Base-by-base conservation (phyloP, 352 stramenopile species). In the Globisporangium spiculum region DNA sequence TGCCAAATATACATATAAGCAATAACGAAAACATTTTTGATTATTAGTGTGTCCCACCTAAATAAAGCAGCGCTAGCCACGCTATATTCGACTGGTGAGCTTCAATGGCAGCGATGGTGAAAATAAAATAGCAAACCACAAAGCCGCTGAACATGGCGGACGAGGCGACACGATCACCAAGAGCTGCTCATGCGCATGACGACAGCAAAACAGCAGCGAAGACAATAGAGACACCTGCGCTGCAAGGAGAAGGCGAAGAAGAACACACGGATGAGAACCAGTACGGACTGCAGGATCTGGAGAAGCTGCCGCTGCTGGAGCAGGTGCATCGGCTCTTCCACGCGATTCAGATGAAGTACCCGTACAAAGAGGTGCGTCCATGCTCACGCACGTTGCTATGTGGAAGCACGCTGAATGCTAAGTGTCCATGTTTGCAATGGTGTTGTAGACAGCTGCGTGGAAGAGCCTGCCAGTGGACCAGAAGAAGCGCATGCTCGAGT, bases 281-380 rank as follows among this genome's bases (percentile, higher is more conserved):
- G 76, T 96, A 84, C 41, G 88, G 86, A 4, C 82, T 96, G 22
- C 68, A 79, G 30, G 84, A 84, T 54, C 76, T 96, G 50, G 79
- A 75, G 44, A 68, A 70, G 32, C 76, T 96, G 34, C 88, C 88
- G 48, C 78, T 96, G 57, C 70, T 94, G 64, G 88, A 96, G 71
- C 88, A 94, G 64, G 85, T 96, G 54, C 88, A 96, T 69, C 81
- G 88, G 0, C 73, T 96, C 8, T 91, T 93, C 65, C 86, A 96
- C 69, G 88, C 88, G 36, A 96, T 96, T 59, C 78, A 93, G 72
- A 71, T 79, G 57, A 75, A 86, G 56, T 96, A 96, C 61, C 86
- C 86, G 22, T 96, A 96, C 74, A 91, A 85, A 58, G 83, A 94
- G 76, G 84, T 91, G 44, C 62, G 22, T 68, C 22, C 18, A 10